Evolutionary conservation across 331 rosid species (phyloP).

Genomic region (Pyrus hybrid): DNA sequence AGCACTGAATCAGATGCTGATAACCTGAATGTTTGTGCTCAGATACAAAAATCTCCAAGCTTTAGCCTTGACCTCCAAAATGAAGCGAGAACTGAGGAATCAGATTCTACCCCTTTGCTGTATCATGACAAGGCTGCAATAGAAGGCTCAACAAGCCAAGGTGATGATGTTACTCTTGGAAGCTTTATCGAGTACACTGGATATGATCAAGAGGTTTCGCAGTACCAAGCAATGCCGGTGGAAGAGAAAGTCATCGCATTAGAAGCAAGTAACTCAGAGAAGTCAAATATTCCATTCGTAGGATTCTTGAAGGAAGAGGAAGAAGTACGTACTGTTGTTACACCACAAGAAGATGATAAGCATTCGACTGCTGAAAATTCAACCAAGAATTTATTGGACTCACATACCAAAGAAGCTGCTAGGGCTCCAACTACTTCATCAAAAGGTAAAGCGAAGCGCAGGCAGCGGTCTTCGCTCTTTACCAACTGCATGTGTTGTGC

Average conservation of each 20-base stretch:
- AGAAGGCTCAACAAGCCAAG: slow-evolving; percentile 20
- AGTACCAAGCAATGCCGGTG: slow-evolving; percentile 19
- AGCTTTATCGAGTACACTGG: slow-evolving; percentile 16
- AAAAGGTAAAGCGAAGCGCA: slow-evolving; percentile 52
- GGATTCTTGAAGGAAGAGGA: slow-evolving; percentile 48
- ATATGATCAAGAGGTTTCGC: slow-evolving; percentile 4
- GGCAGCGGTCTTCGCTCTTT: slow-evolving; percentile 46
- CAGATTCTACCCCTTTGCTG: slow-evolving; percentile 60
- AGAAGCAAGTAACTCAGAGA: slow-evolving; percentile 57
- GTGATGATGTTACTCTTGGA: slow-evolving; percentile 5
- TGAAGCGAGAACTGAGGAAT: slow-evolving; percentile 38
- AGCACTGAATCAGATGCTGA: slow-evolving; percentile 59
- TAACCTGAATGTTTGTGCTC: slow-evolving; percentile 22
- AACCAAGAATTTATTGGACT: background rate
- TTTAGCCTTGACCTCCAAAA: slow-evolving; percentile 55
- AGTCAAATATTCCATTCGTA: slow-evolving; percentile 38
- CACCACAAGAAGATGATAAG: slow-evolving; percentile 24
- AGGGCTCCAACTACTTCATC: slow-evolving; percentile 24
- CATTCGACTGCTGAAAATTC: slow-evolving; percentile 10
- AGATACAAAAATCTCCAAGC: slow-evolving; percentile 74
- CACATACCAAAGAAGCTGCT: slow-evolving; percentile 10
- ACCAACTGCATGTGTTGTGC: slow-evolving; percentile 81
- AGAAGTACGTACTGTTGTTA: slow-evolving; percentile 34
- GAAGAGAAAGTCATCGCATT: slow-evolving; percentile 55
- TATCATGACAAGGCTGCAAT: slow-evolving; percentile 28